A percentile compares a stretch with the other conserved stretches of the same genome.
Evolutionary conservation across 352 stramenopile species (phyloP).

Genomic region (Globisporangium paroecandrum): DNA sequence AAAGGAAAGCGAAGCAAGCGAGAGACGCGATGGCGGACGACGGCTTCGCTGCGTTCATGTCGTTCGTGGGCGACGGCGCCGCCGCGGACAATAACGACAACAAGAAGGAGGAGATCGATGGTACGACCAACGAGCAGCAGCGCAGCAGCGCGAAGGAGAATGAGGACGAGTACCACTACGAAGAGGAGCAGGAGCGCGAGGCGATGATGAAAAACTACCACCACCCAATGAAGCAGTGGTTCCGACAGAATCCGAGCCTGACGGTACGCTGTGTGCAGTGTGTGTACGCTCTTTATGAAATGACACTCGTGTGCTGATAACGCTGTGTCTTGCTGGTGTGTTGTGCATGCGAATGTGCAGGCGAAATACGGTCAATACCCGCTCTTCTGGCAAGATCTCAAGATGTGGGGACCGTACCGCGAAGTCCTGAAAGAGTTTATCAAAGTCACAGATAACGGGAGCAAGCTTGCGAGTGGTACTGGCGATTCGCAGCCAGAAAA

Average conservation of each 20-base stretch:
- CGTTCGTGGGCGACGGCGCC: conserved; percentile 34
- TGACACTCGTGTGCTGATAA: background rate
- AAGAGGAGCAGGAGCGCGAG: conserved; percentile 85
- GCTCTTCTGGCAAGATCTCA: conserved; percentile 94
- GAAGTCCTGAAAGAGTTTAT: conserved; percentile 91
- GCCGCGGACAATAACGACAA: conserved; percentile 8
- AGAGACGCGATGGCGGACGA: conserved; percentile 46
- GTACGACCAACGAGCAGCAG: background rate
- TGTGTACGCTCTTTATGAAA: background rate
- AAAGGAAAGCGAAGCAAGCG: background rate
- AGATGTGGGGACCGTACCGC: conserved; percentile 91
- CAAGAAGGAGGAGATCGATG: background rate
- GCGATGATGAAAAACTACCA: conserved; percentile 89
- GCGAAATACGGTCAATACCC: conserved; percentile 90
- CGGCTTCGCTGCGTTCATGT: conserved; percentile 76
- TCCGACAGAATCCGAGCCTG: conserved; percentile 55
- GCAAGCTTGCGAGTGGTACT: conserved; percentile 16
- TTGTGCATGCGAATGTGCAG: conserved; percentile 16
- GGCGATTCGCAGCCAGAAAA: background rate
- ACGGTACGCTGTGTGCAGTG: conserved; percentile 21
- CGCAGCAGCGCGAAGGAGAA: background rate
- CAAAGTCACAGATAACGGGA: conserved; percentile 53
- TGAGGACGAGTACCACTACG: conserved; percentile 69
- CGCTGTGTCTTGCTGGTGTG: conserved; percentile 4
- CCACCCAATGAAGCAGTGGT: conserved; percentile 88